These are phyloP conservation scores for Brassica juncea DNA, from an alignment of 345 rosid genomes.

Conservation along the genomic window DNA sequence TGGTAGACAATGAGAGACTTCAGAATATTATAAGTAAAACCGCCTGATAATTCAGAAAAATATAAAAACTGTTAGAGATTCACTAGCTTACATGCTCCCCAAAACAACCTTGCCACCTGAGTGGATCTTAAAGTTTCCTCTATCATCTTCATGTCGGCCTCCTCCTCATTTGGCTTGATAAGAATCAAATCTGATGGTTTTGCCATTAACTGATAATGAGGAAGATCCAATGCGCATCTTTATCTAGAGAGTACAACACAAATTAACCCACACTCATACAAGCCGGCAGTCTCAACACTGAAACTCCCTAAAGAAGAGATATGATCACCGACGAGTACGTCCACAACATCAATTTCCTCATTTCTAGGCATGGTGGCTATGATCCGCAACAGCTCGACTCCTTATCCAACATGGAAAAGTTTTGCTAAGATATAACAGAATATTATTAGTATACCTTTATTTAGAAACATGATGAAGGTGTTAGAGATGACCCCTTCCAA, in stretches of 20 bases:
- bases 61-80: no score
- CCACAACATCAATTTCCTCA: background rate
- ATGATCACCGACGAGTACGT: background rate
- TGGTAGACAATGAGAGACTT: background rate
- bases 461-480: background rate
- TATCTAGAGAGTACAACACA: background rate
- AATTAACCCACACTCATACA: background rate
- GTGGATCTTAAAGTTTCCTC: background rate
- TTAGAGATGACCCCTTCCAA: no score
- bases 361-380: background rate
- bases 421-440: background rate
- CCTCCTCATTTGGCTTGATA: background rate
- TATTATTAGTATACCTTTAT: background rate
- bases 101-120: background rate
- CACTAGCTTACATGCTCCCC: background rate
- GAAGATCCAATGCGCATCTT: background rate
- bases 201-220: background rate
- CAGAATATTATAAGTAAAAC: background rate
- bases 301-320: background rate
- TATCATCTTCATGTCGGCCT: background rate
- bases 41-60: background rate
- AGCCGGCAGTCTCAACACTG: background rate
- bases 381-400: background rate
- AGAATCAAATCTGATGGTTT: background rate
- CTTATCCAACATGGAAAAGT: background rate